Evolutionary conservation across 257 asterid genomes (phyloP), one percentile per base, ranked within the genome.

Genomic region (Henckelia pumila): DNA sequence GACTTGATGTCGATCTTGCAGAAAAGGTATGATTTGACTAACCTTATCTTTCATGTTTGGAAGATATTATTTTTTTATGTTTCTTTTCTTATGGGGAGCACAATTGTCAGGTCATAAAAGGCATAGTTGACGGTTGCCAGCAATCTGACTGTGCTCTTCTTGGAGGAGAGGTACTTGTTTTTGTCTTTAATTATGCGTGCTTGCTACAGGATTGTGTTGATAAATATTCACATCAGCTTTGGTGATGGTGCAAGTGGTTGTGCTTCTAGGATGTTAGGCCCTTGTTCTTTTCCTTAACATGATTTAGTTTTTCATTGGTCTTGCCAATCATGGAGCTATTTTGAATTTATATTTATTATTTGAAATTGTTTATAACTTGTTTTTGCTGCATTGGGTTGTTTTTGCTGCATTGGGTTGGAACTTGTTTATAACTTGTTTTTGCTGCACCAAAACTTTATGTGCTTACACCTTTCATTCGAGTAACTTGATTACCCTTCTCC

Each of bases 1-100:
- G 17, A 55, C 92, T 93, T 29, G 97, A 93, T 63, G 97, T 90
- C 60, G 96, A 93, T 76, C 95, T 93, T 75, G 99, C 99, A 13
- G 99, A 93, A 80, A 93, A 88, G 88, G 99, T 88, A 77, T 10
- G 30, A 24, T 14, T 13, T 13, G 19, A 44, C 1, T 44, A 13
- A 14, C n/a, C 19, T 44, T 44, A 13, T 44, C 6, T 44, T 44
- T 9, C 44, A 35, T 9, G 11, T 35, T 13, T 8, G 44, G 0
- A 30, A 35, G 44, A 35, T 35, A 9, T 3, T 13, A n/a, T n/a
- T 44, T 44, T 44, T 44, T 14, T 44, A 2, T 8, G 14, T 1
- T 0, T 13, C 1, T 1, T 9, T 11, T 32, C 30, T 32, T 40
- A 8, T 26, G 14, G 28, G 32, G 59, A 19, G 16, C 53, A 28